phyloP scores from a whole-genome alignment of 192 early-diverging fungal genomes.

The Backusella parvicylindrica region DNA sequence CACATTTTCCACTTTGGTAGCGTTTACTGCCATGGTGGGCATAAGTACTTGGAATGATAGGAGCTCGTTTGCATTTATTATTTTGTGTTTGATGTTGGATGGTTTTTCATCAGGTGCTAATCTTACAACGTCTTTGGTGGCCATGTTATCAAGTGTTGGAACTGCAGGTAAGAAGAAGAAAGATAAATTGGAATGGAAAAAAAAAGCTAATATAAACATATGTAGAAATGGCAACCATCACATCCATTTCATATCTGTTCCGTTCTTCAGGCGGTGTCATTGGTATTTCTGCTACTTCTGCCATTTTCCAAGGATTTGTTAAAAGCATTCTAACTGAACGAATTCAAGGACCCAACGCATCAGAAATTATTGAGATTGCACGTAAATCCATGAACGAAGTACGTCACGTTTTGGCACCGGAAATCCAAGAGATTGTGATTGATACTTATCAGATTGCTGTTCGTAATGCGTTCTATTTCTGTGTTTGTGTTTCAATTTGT shows the following conservation, averaged over 20 bases:
- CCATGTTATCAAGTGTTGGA: conserved; percentile 48
- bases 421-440: conserved; percentile 2
- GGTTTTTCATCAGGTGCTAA: conserved; percentile 53
- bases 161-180: conserved; percentile 38
- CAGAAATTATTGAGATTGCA: conserved; percentile 17
- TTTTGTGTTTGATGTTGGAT: conserved; percentile 45
- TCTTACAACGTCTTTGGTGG: conserved; percentile 48
- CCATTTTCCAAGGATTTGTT: conserved; percentile 38
- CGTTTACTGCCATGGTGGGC: conserved; percentile 49
- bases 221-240: conserved; percentile 51
- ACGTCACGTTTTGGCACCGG: not conserved
- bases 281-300: conserved; percentile 47
- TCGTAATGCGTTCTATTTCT: conserved; percentile 11
- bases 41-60: conserved; percentile 53
- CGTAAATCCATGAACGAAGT: conserved; percentile 24
- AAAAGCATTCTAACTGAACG: conserved; percentile 24
- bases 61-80: conserved; percentile 43
- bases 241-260: conserved; percentile 48
- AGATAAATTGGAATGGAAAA: not conserved
- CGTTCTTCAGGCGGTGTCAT: conserved; percentile 53
- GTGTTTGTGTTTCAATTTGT: not conserved
- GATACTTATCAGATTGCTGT: conserved; percentile 10
- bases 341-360: conserved; percentile 31
- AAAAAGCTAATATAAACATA: conserved; percentile 31
- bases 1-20: conserved; percentile 42